Evolutionary conservation across 805 yeast genomes (phyloP), one percentile per base, ranked within the genome.

Genomic region (Komagataella pseudopastoris): DNA sequence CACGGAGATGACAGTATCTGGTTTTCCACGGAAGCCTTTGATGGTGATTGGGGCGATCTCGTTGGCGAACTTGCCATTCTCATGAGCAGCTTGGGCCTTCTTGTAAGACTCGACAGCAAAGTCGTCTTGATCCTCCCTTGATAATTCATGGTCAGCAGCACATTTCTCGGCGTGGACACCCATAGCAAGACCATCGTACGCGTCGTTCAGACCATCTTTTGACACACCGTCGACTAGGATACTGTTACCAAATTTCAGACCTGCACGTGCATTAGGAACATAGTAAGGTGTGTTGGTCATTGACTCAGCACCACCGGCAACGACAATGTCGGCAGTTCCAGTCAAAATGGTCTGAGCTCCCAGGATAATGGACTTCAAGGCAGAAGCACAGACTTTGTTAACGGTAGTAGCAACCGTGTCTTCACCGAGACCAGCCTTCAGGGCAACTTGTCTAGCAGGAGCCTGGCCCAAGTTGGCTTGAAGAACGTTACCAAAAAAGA

Each of bases 101-200:
- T 78, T 80, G 72, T 93, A 93, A 17, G 96, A 87, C 55, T 63
- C 71, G 59, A 89, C 74, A 55, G 98, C 98, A 66, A 77, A 91
- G 52, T 81, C 80, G 68, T 91, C 99, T 72, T 91, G 98, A 54
- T 78, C 82, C 58, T 87, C 90, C 67, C 98, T 84, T 44, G 93
- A 62, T 58, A 91, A 65, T 17, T 66, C 66, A 71, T 88, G 81
- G 64, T 89, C 96, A 51, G 72, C 72, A 47, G 98, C 98, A 72
- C 96, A 89, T 67, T 89, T 89, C 71, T 93, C 99, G 58, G 96
- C 99, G 58, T 93, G 89, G 53, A 86, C 86, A 66, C 99, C 99
- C 99, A 93, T 93, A 56, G 95, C 86, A 58, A 75, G 69, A 57
- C 83, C 80, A 59, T 84, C 87, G 71, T 89, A 93, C 43, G 93